Evolutionary conservation across 805 yeast species (phyloP).

Genomic region (Saturnispora bothae): DNA sequence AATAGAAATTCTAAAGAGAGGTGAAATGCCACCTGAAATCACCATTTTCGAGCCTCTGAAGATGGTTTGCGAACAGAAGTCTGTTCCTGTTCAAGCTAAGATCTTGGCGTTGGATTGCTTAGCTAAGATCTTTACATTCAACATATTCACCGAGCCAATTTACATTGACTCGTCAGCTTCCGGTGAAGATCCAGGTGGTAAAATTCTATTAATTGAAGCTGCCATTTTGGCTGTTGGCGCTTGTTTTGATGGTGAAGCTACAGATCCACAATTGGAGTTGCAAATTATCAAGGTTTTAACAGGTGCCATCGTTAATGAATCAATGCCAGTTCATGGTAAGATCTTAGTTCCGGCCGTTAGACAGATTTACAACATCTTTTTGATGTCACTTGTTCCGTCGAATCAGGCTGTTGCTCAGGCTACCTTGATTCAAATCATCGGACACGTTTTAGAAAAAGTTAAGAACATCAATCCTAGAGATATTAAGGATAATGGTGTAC

Average conservation of each 20-base stretch:
- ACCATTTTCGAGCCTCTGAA: conserved; percentile 73
- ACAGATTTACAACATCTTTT: conserved; percentile 86
- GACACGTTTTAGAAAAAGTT: conserved; percentile 71
- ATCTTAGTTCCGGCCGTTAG: conserved; percentile 81
- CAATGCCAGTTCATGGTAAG: conserved; percentile 82
- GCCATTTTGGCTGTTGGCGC: conserved; percentile 77
- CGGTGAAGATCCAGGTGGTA: conserved; percentile 20
- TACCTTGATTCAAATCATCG: conserved; percentile 81
- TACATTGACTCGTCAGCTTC: conserved; percentile 31
- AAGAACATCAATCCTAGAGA: not conserved
- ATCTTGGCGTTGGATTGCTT: conserved; percentile 73
- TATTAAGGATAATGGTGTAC: not conserved
- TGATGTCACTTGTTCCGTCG: conserved; percentile 66
- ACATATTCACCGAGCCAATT: conserved; percentile 52
- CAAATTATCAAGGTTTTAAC: conserved; percentile 89
- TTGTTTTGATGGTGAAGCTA: conserved; percentile 85
- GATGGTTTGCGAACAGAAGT: conserved; percentile 59
- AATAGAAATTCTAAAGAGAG: conserved; percentile 31
- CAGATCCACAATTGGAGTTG: conserved; percentile 79
- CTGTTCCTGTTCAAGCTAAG: conserved; percentile 44
- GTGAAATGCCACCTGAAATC: conserved; percentile 33
- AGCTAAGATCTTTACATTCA: conserved; percentile 81
- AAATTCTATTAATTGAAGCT: conserved; percentile 58
- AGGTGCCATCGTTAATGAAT: conserved; percentile 75
- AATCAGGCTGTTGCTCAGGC: conserved; percentile 96